Evolutionary conservation across 345 rosid species (phyloP).

Genomic region (Atalantia buxifolia): DNA sequence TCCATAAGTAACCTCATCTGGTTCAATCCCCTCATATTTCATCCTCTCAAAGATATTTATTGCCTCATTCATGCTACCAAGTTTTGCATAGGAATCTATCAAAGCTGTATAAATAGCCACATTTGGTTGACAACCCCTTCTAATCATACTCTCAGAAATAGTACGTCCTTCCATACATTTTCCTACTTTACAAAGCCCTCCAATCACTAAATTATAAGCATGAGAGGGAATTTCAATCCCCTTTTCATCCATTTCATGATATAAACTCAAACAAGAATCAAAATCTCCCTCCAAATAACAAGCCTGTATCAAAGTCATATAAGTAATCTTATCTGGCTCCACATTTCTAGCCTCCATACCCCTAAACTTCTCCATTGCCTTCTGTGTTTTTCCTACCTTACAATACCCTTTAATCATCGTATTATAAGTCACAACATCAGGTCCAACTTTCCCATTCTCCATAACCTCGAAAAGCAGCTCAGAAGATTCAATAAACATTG

Average conservation of each 20-base stretch:
- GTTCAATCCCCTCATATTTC: conserved; percentile 61
- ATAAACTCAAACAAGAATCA: conserved; percentile 62
- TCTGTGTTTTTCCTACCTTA: conserved; percentile 59
- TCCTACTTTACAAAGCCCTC: conserved; percentile 80
- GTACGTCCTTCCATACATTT: conserved; percentile 65
- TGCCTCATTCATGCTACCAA: conserved; percentile 63
- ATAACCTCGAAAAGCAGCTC: conserved; percentile 73
- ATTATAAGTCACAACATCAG: conserved; percentile 72
- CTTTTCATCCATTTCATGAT: conserved; percentile 84
- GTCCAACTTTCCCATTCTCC: conserved; percentile 64
- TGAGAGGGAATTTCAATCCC: conserved; percentile 70
- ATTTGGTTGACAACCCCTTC: conserved; percentile 54
- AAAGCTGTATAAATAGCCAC: conserved; percentile 77
- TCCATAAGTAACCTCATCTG: conserved; percentile 74
- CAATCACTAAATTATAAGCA: conserved; percentile 69
- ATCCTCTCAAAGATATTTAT: conserved; percentile 69
- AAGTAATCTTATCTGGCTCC: conserved; percentile 80
- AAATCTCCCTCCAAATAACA: conserved; percentile 70
- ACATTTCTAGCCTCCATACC: conserved; percentile 63
- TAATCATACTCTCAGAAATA: conserved; percentile 64
- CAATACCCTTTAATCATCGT: conserved; percentile 88
- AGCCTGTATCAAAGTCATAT: conserved; percentile 77
- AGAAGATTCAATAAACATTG: conserved; percentile 67
- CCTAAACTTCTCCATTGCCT: conserved; percentile 59
- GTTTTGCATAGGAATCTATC: conserved; percentile 74